A percentile compares a stretch with the other conserved stretches of the same genome.
These are phyloP conservation scores for Annona squamosa DNA, from an alignment of 164 flowering plant species.

Conservation along the genomic window DNA sequence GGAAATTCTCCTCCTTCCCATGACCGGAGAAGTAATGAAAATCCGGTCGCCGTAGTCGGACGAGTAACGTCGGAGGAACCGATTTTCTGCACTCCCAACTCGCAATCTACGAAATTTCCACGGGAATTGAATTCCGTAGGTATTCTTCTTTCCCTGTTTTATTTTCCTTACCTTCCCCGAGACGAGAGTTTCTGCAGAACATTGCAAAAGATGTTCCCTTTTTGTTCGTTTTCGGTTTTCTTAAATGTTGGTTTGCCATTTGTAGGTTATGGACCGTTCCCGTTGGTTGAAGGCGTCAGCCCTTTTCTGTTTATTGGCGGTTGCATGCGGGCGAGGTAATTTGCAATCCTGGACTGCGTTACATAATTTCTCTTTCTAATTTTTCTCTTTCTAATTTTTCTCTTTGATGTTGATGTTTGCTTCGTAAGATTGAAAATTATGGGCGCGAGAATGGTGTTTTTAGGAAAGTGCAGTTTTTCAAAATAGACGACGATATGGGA, in stretches of 20 bases:
- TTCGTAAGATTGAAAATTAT: background rate
- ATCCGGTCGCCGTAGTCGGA: background rate
- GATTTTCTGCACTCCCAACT: background rate
- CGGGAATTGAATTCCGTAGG: too few relatives aligned
- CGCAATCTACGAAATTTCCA: background rate
- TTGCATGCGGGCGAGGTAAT: constrained; percentile 43
- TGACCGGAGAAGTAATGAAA: background rate
- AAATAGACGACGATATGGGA: background rate
- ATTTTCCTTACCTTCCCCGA: too few relatives aligned
- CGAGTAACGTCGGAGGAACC: background rate
- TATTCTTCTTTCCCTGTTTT: background rate
- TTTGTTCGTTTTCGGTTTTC: background rate
- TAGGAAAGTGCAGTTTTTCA: too few relatives aligned
- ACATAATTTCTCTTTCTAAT: background rate
- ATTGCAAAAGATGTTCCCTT: background rate
- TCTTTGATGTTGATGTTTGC: background rate
- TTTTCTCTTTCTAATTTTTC: background rate
- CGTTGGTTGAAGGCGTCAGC: constrained; percentile 31
- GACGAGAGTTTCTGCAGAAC: too few relatives aligned
- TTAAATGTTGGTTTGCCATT: background rate
- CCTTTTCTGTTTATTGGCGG: constrained; percentile 26
- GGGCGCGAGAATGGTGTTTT: background rate
- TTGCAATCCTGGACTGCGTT: background rate
- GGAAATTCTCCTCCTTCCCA: background rate
- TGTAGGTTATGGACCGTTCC: constrained; percentile 34